Conservation (phyloP, 306 rosid species). For the Herpetospermum pedunculosum region DNA sequence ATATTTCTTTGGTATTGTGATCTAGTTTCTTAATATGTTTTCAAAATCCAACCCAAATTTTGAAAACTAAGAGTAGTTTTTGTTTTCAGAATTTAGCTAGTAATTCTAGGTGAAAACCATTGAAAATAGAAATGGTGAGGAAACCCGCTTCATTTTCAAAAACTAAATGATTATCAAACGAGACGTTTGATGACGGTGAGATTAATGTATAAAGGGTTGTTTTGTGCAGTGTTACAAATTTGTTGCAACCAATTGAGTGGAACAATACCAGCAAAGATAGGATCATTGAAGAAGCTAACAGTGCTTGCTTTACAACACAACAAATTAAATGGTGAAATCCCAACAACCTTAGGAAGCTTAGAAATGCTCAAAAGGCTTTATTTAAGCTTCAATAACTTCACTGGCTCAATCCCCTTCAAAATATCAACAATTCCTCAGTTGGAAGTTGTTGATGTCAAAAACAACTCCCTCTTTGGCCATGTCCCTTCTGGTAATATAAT, state of each 20-base stretch:
- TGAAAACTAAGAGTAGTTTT: too few relatives aligned
- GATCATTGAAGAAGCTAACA: constrained; percentile 47
- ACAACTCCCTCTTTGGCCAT: constrained; percentile 64
- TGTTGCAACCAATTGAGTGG: constrained; percentile 73
- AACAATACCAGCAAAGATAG: constrained; percentile 49
- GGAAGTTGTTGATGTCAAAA: constrained; percentile 45
- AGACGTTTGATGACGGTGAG: too few relatives aligned
- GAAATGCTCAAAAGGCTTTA: constrained; percentile 44
- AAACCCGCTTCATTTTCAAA: too few relatives aligned
- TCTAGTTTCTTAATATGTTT: too few relatives aligned
- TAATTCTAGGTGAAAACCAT: too few relatives aligned
- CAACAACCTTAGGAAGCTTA: constrained; percentile 50
- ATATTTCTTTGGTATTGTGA: too few relatives aligned
- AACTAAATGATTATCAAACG: too few relatives aligned
- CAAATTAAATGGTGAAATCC: constrained; percentile 53
- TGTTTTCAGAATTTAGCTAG: too few relatives aligned
- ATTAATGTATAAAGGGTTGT: too few relatives aligned
- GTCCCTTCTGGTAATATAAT: constrained; percentile 72
- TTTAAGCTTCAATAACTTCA: constrained; percentile 70
- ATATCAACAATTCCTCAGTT: constrained; percentile 30
- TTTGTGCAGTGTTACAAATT: constrained; percentile 51
- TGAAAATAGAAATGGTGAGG: too few relatives aligned
- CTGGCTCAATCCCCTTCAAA: constrained; percentile 44
- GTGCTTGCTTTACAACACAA: constrained; percentile 68
- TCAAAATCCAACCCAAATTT: too few relatives aligned